A percentile compares a stretch with the other conserved stretches of the same genome.
Evolutionary conservation across 768 basidiomycete species (phyloP).

Genomic region (Pulveroboletus sp.): DNA sequence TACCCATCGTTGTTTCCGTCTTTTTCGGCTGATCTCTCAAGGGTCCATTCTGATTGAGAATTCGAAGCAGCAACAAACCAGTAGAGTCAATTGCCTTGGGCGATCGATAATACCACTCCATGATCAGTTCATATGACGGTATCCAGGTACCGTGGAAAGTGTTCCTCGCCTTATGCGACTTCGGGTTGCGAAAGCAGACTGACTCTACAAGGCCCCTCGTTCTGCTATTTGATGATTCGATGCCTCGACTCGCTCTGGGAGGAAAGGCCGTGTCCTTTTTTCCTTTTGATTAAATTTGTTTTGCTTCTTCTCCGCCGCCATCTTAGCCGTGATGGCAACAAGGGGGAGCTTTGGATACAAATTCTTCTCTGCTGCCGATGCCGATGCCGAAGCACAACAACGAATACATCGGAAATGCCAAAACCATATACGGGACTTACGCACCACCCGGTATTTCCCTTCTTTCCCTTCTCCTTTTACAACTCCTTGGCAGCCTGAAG

Average conservation of each 20-base stretch:
- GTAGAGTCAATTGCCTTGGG: constrained; percentile 28
- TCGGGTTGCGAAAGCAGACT: constrained; percentile 10
- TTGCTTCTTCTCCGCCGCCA: constrained; percentile 84
- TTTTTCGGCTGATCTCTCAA: constrained; percentile 23
- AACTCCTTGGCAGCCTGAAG: constrained; percentile 43
- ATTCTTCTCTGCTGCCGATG: constrained; percentile 72
- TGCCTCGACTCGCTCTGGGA: constrained; percentile 23
- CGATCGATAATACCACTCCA: constrained; percentile 24
- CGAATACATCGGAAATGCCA: constrained; percentile 1
- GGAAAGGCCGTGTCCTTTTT: constrained; percentile 77
- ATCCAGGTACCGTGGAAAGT: background rate
- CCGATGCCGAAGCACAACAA: background rate
- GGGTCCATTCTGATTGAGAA: constrained; percentile 25
- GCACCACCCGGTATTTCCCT: constrained; percentile 82
- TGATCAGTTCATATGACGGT: background rate
- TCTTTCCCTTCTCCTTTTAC: constrained; percentile 55
- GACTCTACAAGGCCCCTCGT: constrained; percentile 14
- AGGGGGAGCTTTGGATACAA: constrained; percentile 73
- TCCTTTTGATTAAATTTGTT: constrained; percentile 86
- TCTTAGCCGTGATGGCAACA: constrained; percentile 80
- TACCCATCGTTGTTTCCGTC: constrained; percentile 30
- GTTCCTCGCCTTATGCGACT: constrained; percentile 21
- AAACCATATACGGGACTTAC: constrained; percentile 49
- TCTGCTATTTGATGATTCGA: constrained; percentile 10
- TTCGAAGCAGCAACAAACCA: constrained; percentile 26